phyloP scores from a whole-genome alignment of 306 rosid species.

The Rosa rugosa region DNA sequence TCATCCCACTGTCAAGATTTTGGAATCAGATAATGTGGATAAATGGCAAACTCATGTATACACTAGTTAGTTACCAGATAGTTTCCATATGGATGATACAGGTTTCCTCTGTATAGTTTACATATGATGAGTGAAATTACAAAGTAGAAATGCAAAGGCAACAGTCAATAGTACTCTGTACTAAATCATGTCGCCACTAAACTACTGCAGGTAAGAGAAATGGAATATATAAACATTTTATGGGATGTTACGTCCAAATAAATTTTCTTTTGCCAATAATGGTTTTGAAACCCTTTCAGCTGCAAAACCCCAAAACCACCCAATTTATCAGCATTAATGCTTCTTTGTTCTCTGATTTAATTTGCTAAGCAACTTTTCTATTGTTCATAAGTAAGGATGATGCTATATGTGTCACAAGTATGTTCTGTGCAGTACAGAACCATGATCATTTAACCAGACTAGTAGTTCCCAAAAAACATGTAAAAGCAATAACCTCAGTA shows the following conservation, averaged over 20 bases:
- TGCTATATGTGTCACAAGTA: background rate
- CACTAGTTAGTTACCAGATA: background rate
- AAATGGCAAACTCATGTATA: background rate
- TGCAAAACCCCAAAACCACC: background rate
- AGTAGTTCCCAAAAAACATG: constrained; percentile 2
- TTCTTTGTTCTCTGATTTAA: background rate
- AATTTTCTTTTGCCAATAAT: background rate
- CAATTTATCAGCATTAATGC: background rate
- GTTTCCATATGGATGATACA: background rate
- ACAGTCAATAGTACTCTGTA: background rate
- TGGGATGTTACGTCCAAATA: background rate
- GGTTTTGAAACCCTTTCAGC: background rate
- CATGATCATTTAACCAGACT: background rate
- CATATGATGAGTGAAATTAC: background rate
- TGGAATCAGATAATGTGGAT: constrained; percentile 8
- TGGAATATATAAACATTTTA: background rate
- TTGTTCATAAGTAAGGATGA: background rate
- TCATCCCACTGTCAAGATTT: constrained; percentile 75
- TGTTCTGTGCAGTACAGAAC: background rate
- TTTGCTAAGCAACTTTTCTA: background rate
- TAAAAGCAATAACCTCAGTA: constrained; percentile 53
- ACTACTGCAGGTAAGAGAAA: background rate
- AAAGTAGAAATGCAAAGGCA: background rate
- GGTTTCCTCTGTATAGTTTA: background rate
- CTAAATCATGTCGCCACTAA: background rate